phyloP scores from a whole-genome alignment of 108 stramenopile genomes.

The Phaeodactylum tricornutum region DNA sequence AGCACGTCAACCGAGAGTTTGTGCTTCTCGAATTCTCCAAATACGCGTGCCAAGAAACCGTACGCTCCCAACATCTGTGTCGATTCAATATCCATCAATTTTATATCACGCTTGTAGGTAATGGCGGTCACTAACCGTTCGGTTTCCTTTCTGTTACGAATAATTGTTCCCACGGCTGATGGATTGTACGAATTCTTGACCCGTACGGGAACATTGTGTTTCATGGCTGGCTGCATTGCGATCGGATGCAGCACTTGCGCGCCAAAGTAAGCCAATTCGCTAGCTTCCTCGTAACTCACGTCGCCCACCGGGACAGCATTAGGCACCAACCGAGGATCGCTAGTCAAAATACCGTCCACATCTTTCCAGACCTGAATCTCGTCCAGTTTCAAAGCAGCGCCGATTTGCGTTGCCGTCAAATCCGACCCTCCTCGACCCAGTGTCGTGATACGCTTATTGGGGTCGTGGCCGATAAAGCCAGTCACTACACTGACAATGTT shows the following conservation, averaged over 20 bases:
- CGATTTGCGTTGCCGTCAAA: conserved; percentile 92
- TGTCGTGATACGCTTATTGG: conserved; percentile 84
- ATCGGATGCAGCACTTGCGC: conserved; percentile 95
- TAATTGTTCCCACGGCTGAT: conserved; percentile 79
- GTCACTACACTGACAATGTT: conserved; percentile 91
- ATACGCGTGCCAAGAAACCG: conserved; percentile 89
- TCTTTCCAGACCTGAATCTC: conserved; percentile 99
- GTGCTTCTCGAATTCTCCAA: conserved; percentile 86
- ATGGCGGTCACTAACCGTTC: conserved; percentile 83
- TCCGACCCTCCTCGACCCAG: conserved; percentile 92
- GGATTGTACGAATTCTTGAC: conserved; percentile 99
- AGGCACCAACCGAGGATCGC: conserved; percentile 87
- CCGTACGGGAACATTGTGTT: conserved; percentile 78
- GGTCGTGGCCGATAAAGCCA: conserved; percentile 91
- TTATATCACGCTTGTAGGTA: conserved; percentile 84
- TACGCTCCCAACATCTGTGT: conserved; percentile 96
- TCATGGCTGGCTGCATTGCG: conserved; percentile 89
- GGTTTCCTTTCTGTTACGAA: conserved; percentile 38
- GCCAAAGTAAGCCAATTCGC: conserved; percentile 97
- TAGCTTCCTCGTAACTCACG: conserved; percentile 91
- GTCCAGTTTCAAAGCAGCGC: conserved; percentile 68
- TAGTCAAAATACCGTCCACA: conserved; percentile 95
- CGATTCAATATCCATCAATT: conserved; percentile 84
- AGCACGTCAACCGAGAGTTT: conserved; percentile 98
- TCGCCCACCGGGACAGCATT: conserved; percentile 76